Conservation (phyloP, 2,329 filamentous ascomycete genomes). For the Ceratocystis papillata region DNA sequence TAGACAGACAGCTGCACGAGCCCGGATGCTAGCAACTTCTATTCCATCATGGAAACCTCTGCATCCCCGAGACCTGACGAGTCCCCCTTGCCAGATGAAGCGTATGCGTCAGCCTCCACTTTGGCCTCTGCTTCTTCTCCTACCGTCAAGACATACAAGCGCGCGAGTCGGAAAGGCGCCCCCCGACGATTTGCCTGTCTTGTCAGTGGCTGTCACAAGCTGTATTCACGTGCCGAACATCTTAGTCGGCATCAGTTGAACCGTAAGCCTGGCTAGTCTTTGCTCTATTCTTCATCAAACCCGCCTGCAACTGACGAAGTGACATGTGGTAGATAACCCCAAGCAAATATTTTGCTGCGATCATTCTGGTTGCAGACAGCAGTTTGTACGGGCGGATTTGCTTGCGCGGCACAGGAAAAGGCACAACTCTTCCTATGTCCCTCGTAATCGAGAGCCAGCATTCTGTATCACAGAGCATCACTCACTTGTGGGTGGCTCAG, state of each 20-base stretch:
- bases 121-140: not conserved
- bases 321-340: conserved; percentile 46
- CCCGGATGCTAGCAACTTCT: not conserved
- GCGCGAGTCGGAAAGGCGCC: conserved; percentile 43
- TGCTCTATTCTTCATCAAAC: conserved; percentile 7
- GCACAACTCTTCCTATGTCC: conserved; percentile 46
- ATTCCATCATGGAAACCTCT: not conserved
- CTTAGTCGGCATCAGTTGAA: conserved; percentile 73
- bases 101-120: not conserved
- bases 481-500: not conserved
- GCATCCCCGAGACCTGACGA: not conserved
- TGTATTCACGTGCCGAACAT: conserved; percentile 71
- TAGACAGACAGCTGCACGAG: not conserved
- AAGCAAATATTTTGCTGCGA: conserved; percentile 73
- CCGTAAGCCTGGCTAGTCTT: conserved; percentile 39
- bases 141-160: conserved; percentile 34
- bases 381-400: conserved; percentile 69
- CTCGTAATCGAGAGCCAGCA: conserved; percentile 39
- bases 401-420: conserved; percentile 58
- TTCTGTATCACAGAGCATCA: not conserved
- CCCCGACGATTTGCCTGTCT: conserved; percentile 50
- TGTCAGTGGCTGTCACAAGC: conserved; percentile 62
- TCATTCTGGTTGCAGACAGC: conserved; percentile 60
- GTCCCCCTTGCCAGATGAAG: not conserved
- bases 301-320: conserved; percentile 22